Conservation (phyloP, 495 filamentous ascomycete genomes). For the Cenococcum geophilum region DNA sequence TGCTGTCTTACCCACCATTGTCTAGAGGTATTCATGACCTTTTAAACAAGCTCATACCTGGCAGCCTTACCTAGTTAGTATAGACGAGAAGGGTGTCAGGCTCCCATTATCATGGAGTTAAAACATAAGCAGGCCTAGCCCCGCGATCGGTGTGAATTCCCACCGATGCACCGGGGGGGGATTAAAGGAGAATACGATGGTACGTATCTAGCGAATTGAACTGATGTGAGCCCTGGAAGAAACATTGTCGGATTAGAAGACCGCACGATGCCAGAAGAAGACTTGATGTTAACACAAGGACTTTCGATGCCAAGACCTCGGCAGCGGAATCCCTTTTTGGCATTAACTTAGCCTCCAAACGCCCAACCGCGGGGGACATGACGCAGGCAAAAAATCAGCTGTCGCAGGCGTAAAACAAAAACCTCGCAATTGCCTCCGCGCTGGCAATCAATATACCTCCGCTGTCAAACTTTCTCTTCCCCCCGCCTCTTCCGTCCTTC, state of each 20-base stretch:
- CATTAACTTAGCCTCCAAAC: not conserved
- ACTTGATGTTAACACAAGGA: not conserved
- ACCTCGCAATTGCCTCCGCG: conserved; percentile 3
- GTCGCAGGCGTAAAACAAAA: not conserved
- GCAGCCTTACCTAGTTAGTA: not conserved
- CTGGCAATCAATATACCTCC: not conserved
- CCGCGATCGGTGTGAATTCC: not conserved
- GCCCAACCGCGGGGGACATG: conserved; percentile 3
- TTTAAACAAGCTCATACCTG: not conserved
- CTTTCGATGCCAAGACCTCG: too few species aligned
- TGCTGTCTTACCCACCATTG: too few species aligned
- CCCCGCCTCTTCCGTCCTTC: not conserved
- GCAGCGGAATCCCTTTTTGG: too few species aligned
- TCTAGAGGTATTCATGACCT: not conserved
- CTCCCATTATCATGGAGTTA: not conserved
- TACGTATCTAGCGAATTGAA: not conserved
- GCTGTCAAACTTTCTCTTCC: not conserved
- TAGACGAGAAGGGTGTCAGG: not conserved
- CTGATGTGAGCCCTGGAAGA: not conserved
- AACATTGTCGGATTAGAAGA: not conserved
- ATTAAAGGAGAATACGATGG: not conserved
- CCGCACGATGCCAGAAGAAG: not conserved
- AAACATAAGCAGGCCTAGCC: not conserved
- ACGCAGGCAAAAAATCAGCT: conserved; percentile 6
- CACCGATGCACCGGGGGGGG: not conserved